Base-by-base conservation (phyloP, 768 basidiomycete genomes). In the Macrolepiota albuminosa region DNA sequence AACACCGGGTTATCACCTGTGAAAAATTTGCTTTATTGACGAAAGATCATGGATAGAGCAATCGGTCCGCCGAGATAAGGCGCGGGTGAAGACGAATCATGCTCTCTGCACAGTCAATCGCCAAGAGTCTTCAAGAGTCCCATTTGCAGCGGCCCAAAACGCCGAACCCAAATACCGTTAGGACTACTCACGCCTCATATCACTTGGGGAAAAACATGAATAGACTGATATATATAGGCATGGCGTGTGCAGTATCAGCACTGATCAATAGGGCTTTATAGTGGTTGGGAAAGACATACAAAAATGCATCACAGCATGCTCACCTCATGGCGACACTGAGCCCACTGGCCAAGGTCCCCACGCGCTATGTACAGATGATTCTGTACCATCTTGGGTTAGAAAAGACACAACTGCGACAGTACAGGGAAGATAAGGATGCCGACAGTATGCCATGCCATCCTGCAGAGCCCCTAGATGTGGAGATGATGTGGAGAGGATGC, bases 161-260 rank as follows among this genome's bases (percentile, higher is more conserved):
- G 46, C 36, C 54, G 21, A 45, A 21, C 2, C 43, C 45, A 48
- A 48, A 57, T 57, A 33, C 21, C 56, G 56, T 56, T 47, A 56
- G 21, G 21, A 14, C 34, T 46, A 48, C 36, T 45, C 43, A 33
- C 46, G 36, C 46, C 26, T 46, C 34, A n/a, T 26, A 37, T 46
- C 37, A 26, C 56, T 43, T 26, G 34, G 36, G 29, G 36, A 29
- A 10, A 4, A 9, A n/a, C 26, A 34, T n/a, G 10, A 39, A 36
- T 36, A 18, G 31, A 36, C 18, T 37, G 24, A 46, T 33, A 56
- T 34, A 56, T 46, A 31, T 21, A 48, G 47, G 24, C 8, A 37
- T 52, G 4, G 36, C 24, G 50, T 36, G 54, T 46, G 33, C 33
- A 34, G 24, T 26, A 56, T 36, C 31, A 36, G 21, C 33, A 26